These are phyloP conservation scores for Rhizopus sp. DNA, from an alignment of 371 early-diverging fungal species.

Conservation along the genomic window DNA sequence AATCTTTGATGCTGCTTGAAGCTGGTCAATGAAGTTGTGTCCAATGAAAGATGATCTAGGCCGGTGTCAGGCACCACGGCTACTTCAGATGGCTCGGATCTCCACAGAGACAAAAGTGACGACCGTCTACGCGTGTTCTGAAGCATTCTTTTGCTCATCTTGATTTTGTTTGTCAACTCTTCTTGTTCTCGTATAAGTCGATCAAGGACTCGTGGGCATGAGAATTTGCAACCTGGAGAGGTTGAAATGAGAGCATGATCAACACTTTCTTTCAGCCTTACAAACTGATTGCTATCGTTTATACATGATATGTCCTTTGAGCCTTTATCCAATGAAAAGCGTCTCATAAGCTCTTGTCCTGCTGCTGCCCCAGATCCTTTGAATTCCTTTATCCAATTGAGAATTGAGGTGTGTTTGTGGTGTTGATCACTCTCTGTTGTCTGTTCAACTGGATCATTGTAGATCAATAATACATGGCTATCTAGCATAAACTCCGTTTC, in stretches of 20 bases:
- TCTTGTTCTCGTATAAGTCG: constrained; percentile 43
- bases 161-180: constrained; percentile 12
- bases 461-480: constrained; percentile 24
- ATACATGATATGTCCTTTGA: neutral
- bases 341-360: constrained; percentile 4
- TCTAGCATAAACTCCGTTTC: constrained; percentile 32
- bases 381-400: constrained; percentile 11
- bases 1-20: constrained; percentile 63
- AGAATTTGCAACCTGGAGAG: constrained; percentile 60
- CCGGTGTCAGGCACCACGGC: constrained; percentile 45
- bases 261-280: constrained; percentile 48
- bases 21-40: constrained; percentile 56
- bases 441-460: constrained; percentile 3
- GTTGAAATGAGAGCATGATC: constrained; percentile 57
- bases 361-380: constrained; percentile 12
- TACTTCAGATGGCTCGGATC: neutral
- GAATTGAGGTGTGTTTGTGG: neutral
- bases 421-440: too few species aligned
- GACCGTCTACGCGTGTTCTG: constrained; percentile 8
- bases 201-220: constrained; percentile 56
- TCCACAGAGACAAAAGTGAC: constrained; percentile 9
- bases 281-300: constrained; percentile 9
- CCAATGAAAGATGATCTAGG: constrained; percentile 58
- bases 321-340: constrained; percentile 4
- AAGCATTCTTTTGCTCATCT: neutral